Evolutionary conservation across 306 rosid species (phyloP).

Genomic region (Mimosa pudica): DNA sequence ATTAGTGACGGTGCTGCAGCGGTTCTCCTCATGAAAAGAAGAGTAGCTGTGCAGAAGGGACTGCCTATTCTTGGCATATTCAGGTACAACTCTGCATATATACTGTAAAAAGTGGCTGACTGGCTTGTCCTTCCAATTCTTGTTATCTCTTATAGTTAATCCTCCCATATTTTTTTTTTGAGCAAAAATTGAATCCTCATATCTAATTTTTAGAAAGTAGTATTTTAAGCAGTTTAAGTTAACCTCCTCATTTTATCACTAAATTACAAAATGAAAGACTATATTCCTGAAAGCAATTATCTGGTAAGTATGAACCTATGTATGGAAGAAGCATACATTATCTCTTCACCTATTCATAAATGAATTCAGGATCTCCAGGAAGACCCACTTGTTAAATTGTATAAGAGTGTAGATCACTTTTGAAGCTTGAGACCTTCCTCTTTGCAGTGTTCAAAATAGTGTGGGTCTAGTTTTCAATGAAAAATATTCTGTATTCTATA

Average conservation of each 20-base stretch:
- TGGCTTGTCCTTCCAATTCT: not conserved
- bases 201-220: conserved; percentile 11
- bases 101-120: conserved; percentile 4
- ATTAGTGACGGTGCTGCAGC: conserved; percentile 95
- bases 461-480: not conserved
- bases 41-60: conserved; percentile 70
- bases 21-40: conserved; percentile 94
- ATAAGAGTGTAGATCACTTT: not conserved
- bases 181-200: not conserved
- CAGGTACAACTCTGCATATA: conserved; percentile 49
- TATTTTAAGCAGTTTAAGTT: conserved; percentile 13
- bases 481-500: not conserved
- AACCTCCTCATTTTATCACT: conserved; percentile 9
- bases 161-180: not conserved
- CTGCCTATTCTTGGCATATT: conserved; percentile 84
- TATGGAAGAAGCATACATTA: conserved; percentile 10
- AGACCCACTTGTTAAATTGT: not conserved
- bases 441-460: not conserved
- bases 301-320: not conserved
- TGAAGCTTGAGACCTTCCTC: not conserved
- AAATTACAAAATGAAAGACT: not conserved
- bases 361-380: not conserved
- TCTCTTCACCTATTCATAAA: conserved; percentile 1
- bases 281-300: not conserved
- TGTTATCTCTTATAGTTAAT: not conserved